Conservation (phyloP, 345 rosid genomes). For the Euphorbia tirucalli region DNA sequence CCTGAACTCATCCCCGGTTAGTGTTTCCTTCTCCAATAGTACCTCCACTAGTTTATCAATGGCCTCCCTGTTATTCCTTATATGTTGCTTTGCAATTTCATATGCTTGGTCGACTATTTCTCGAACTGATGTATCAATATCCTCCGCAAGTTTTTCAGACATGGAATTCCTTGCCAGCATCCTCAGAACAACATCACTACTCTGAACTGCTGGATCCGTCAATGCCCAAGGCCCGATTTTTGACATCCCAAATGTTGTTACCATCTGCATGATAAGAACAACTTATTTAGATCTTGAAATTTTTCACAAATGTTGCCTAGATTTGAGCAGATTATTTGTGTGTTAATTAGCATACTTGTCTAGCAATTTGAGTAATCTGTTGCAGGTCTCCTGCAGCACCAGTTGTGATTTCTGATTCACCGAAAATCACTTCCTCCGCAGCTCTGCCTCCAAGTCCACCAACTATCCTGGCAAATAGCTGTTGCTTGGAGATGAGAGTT, state of each 20-base stretch:
- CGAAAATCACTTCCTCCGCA: slow-evolving; percentile 66
- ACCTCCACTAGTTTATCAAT: slow-evolving; percentile 72
- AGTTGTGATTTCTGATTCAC: slow-evolving; percentile 68
- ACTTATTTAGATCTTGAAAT: not conserved
- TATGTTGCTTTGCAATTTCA: slow-evolving; percentile 52
- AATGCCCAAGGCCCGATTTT: slow-evolving; percentile 71
- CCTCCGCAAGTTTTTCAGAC: slow-evolving; percentile 69
- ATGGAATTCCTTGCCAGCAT: slow-evolving; percentile 62
- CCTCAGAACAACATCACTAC: slow-evolving; percentile 56
- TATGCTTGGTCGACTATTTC: slow-evolving; percentile 48
- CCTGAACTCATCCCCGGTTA: slow-evolving; percentile 65
- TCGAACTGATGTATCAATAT: slow-evolving; percentile 50
- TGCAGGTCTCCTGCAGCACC: slow-evolving; percentile 71
- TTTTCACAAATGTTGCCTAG: not conserved
- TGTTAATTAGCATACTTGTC: slow-evolving; percentile 44
- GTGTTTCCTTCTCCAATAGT: slow-evolving; percentile 66
- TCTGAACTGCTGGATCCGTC: slow-evolving; percentile 48
- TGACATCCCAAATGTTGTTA: slow-evolving; percentile 75
- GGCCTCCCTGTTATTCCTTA: slow-evolving; percentile 59
- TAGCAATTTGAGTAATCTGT: slow-evolving; percentile 62
- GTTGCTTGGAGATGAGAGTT: slow-evolving; percentile 51
- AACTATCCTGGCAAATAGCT: slow-evolving; percentile 60
- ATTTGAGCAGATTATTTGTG: not conserved
- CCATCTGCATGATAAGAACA: slow-evolving; percentile 45
- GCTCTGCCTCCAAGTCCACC: slow-evolving; percentile 82